Evolutionary conservation across 106 monocot genomes (phyloP), one percentile per base, ranked within the genome.

Genomic region (Platanthera zijinensis): DNA sequence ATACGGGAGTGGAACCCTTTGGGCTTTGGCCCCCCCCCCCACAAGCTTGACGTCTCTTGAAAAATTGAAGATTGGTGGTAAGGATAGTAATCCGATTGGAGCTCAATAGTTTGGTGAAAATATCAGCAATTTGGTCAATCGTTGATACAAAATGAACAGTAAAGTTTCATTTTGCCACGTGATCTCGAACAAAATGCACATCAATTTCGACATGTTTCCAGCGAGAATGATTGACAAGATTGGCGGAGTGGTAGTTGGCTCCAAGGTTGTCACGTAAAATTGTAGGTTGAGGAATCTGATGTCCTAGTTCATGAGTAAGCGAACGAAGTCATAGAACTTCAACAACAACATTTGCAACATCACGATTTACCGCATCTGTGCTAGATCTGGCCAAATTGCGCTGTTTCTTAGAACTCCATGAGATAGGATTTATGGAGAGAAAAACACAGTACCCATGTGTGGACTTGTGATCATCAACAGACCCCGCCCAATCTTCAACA

Each of bases 381-480:
- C 25, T 53, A 7, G 54, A 78, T 11, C 78, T 11, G 30, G 78
- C 78, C 14, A 78, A 13, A 17, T 70, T 70, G 10, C 10, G 9
- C 10, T 78, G 68, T 32, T 69, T 78, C 47, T 78, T 78, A 7
- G 78, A 70, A 71, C 79, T 78, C 57, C 57, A 76, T n/a, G 45
- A 39, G 21, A 76, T 18, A 15, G 4, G 57, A 18, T 76, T 76
- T 4, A 7, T 4, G 4, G 7, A 47, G 47, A 61, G 32, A 53
- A 17, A 59, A 0, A 76, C 13, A 10, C 57, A 9, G 48, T 62
- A 48, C 17, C 59, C 61, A 47, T 7, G 8, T 7, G 57, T 76
- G 14, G 76, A 76, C 7, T 1, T 10, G 3, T 17, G 8, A 61
- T 32, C 4, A 1, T 61, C 57, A 0, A 14, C 0, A 46, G 57